A percentile compares a stretch with the other conserved stretches of the same genome.
These are phyloP conservation scores for Microbotryum intermedium DNA, from an alignment of 1,284 basidiomycete genomes.

Conservation along the genomic window DNA sequence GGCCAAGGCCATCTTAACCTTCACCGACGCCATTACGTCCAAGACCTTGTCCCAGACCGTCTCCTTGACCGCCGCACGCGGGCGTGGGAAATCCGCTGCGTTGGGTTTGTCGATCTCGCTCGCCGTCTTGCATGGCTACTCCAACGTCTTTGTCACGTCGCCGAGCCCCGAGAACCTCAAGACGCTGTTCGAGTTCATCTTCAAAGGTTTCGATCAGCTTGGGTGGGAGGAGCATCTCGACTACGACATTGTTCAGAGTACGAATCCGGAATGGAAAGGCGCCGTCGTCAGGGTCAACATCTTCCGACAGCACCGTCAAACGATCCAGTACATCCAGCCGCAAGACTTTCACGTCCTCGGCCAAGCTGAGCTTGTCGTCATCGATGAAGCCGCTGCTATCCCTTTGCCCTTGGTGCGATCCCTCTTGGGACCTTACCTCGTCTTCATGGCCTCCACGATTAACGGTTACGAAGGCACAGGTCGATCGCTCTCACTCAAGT, in stretches of 20 bases:
- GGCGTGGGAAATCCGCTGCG: conserved; percentile 93
- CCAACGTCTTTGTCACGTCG: conserved; percentile 97
- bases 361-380: conserved; percentile 94
- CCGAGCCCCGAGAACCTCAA: conserved; percentile 96
- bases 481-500: conserved; percentile 90
- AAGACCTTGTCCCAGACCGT: conserved; percentile 93
- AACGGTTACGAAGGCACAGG: conserved; percentile 99
- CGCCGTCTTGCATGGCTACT: conserved; percentile 87
- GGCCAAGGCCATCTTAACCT: conserved; percentile 79
- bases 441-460: conserved; percentile 97
- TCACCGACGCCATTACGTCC: conserved; percentile 82
- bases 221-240: conserved; percentile 98
- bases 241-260: conserved; percentile 90
- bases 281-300: conserved; percentile 94
- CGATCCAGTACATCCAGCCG: conserved; percentile 94
- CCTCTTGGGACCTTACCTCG: conserved; percentile 92
- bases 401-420: conserved; percentile 90
- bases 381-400: conserved; percentile 97
- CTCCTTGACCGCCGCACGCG: conserved; percentile 85
- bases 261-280: conserved; percentile 88
- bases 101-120: conserved; percentile 89
- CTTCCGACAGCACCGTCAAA: conserved; percentile 86
- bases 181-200: conserved; percentile 96
- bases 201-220: conserved; percentile 89
- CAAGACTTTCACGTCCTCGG: conserved; percentile 95